Percentiles rank a stretch among this genome's conserved stretches.
Conservation (phyloP, 805 yeast species). For the Schizosaccharomyces octosporus region DNA sequence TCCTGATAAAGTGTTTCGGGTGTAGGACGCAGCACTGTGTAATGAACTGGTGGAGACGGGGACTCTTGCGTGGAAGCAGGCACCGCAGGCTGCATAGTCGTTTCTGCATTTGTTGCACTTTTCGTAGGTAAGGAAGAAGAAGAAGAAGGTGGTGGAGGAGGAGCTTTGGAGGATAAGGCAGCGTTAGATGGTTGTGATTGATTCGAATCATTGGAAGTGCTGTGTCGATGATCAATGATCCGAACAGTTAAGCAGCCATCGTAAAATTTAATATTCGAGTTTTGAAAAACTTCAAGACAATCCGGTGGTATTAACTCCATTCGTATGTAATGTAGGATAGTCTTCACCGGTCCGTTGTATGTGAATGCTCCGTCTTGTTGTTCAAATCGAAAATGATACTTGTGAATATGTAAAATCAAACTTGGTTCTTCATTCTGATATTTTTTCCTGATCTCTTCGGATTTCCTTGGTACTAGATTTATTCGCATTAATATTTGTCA, state of each 20-base stretch:
- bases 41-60: background rate
- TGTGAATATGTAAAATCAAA: background rate
- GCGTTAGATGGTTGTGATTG: background rate
- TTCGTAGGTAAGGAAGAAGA: background rate
- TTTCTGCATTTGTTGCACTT: background rate
- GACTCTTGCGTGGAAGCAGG: background rate
- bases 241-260: conserved; percentile 1
- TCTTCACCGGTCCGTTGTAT: conserved; percentile 2
- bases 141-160: background rate
- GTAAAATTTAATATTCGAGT: background rate
- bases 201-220: background rate
- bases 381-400: conserved; percentile 2
- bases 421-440: background rate
- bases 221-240: background rate
- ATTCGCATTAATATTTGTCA: background rate
- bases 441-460: background rate
- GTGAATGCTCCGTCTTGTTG: conserved; percentile 2
- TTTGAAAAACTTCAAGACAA: conserved; percentile 1
- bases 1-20: background rate
- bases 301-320: conserved; percentile 2
- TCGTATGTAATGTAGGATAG: background rate
- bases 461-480: background rate
- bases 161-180: background rate
- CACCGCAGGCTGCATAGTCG: no score
- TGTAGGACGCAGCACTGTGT: conserved; percentile 1